Base-by-base conservation (phyloP, 1,284 basidiomycete species). In the Apiotrichum gamsii region DNA sequence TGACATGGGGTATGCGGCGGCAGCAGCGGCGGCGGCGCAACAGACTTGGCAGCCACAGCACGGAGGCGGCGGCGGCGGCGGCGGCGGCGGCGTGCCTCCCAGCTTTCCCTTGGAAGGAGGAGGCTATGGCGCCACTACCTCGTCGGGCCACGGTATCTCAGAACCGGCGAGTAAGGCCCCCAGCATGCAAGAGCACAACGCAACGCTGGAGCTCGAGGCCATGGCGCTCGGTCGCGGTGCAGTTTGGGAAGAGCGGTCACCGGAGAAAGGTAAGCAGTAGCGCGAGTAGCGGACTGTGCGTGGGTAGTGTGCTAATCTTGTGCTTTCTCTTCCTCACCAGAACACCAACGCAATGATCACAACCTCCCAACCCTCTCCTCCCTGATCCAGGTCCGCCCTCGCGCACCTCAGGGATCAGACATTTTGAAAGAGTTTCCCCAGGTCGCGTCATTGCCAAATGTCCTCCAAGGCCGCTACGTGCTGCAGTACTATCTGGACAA, bases 141-240 rank as follows among this genome's bases (percentile, higher is more conserved):
- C 11, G 25, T 28, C 6, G 8, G 31, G 14, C 15, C 14, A 18
- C 8, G 15, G 31, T 8, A n/a, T 8, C 8, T 15, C 6, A 3
- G 48, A 49, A 37, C 47, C 47, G 4, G 45, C 40, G 4, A 37
- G 43, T 39, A 51, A 51, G 13, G 49, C 44, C 5, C 50, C 52
- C 11, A 46, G 47, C 23, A 44, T 43, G 6, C 46, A 49, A 32
- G 46, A 53, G 39, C 51, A 53, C 20, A 39, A 60, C 37, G 51
- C 51, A 3, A 42, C 50, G 8, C 36, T 49, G 4, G 42, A 52
- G 19, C 48, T 67, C 37, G 50, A 52, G 30, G 50, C 45, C 16
- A 47, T 52, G 45, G 50, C 50, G 0, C 50, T 52, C 6, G 50
- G 49, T 14, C 49, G 49, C 8, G 49, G 45, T 20, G 25, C 25